These are phyloP conservation scores for Gymnopus androsaceus DNA, from an alignment of 1,284 basidiomycete species.

Conservation along the genomic window DNA sequence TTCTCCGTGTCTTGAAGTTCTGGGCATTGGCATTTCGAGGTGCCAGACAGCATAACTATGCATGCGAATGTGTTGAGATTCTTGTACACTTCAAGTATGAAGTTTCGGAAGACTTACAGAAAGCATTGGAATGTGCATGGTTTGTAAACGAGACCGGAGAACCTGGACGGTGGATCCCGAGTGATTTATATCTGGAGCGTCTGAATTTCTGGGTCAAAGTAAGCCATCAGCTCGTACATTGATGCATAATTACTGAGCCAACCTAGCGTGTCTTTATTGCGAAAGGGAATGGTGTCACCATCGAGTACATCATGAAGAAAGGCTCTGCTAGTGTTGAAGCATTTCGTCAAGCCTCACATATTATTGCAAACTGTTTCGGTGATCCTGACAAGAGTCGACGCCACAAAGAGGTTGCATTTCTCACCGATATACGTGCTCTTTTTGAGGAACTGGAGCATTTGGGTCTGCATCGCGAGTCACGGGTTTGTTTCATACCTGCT, in stretches of 20 bases:
- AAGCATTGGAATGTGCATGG: slow-evolving; percentile 27
- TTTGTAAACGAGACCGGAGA: slow-evolving; percentile 26
- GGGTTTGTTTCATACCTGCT: neutral
- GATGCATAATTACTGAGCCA: neutral
- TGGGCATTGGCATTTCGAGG: slow-evolving; percentile 31
- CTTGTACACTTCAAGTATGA: slow-evolving; percentile 28
- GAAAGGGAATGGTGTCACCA: slow-evolving; percentile 24
- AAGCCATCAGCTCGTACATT: neutral
- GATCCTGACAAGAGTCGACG: slow-evolving; percentile 22
- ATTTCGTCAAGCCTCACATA: slow-evolving; percentile 24
- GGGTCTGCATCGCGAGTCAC: slow-evolving; percentile 5
- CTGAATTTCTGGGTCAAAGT: slow-evolving; percentile 29
- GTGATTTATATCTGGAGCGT: slow-evolving; percentile 27
- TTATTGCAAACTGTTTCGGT: slow-evolving; percentile 23
- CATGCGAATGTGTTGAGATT: slow-evolving; percentile 30
- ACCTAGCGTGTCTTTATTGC: slow-evolving; percentile 29
- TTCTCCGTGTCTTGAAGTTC: slow-evolving; percentile 27
- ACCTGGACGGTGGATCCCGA: slow-evolving; percentile 20
- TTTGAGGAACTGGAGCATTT: slow-evolving; percentile 21
- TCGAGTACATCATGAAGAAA: slow-evolving; percentile 29
- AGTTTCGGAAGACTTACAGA: slow-evolving; percentile 16
- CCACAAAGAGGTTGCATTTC: slow-evolving; percentile 24
- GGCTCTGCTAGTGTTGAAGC: slow-evolving; percentile 32
- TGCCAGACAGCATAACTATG: slow-evolving; percentile 30
- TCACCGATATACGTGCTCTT: slow-evolving; percentile 23